Evolutionary conservation across 1,284 basidiomycete species (phyloP), one percentile per base, ranked within the genome.

Genomic region (Cryptococcus depauperatus): DNA sequence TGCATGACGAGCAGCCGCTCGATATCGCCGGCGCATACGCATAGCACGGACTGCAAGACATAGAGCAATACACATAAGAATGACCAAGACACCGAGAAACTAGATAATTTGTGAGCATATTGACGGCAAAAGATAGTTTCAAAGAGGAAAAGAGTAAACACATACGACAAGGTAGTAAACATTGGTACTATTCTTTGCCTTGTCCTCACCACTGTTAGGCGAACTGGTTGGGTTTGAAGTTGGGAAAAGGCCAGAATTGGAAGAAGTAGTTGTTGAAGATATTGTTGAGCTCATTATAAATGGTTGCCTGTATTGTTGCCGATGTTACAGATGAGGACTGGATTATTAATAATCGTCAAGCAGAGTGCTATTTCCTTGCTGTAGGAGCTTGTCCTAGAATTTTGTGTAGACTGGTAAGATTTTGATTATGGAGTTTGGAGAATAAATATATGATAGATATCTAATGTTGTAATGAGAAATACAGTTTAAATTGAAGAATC

Each of bases 61-160:
- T 6, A 50, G 57, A 3, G 63, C 65, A 16, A 64, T 41, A 11
- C 49, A 26, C 28, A 66, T 48, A 14, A 68, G 51, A 22, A 61
- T 47, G 27, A 64, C 55, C 11, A 68, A 50, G 11, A 66, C 59
- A 21, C 59, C 65, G n/a, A 68, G 59, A 35, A 68, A 63, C 65
- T 68, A 50, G 8, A 28, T 13, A n/a, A 4, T 29, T n/a, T n/a
- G n/a, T n/a, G n/a, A n/a, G n/a, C n/a, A n/a, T n/a, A n/a, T n/a
- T n/a, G n/a, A n/a, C n/a, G n/a, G n/a, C n/a, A n/a, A n/a, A n/a
- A n/a, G n/a, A n/a, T n/a, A n/a, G n/a, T n/a, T n/a, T n/a, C n/a
- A n/a, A n/a, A n/a, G n/a, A n/a, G n/a, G n/a, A n/a, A n/a, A n/a
- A n/a, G n/a, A n/a, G n/a, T n/a, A n/a, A n/a, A n/a, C n/a, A 59